Conservation (phyloP, 371 early-diverging fungal genomes). For the Lichtheimia ramosa region DNA sequence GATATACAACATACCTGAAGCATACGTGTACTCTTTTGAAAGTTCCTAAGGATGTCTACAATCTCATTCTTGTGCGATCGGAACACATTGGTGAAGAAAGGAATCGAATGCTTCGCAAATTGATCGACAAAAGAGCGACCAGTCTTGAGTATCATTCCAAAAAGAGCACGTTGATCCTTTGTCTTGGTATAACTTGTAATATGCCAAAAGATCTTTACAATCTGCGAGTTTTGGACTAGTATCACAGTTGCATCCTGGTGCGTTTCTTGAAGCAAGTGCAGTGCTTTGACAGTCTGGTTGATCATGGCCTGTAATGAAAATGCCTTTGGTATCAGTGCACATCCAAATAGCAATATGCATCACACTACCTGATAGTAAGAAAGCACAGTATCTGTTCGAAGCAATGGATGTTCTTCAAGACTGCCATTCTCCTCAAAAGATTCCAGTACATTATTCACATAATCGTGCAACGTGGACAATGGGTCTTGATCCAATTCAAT, state of each 20-base stretch:
- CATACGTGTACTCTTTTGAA: slow-evolving; percentile 63
- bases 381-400: slow-evolving; percentile 44
- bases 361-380: slow-evolving; percentile 49
- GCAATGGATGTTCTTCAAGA: slow-evolving; percentile 46
- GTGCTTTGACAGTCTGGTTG: slow-evolving; percentile 47
- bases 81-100: slow-evolving; percentile 65
- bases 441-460: slow-evolving; percentile 45
- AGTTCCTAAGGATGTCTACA: slow-evolving; percentile 45
- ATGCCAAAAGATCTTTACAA: slow-evolving; percentile 54
- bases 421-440: slow-evolving; percentile 38
- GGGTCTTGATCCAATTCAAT: slow-evolving; percentile 46
- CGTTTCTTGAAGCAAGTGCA: slow-evolving; percentile 34
- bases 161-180: slow-evolving; percentile 47
- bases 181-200: slow-evolving; percentile 58
- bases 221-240: slow-evolving; percentile 32
- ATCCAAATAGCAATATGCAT: no score
- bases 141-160: slow-evolving; percentile 55
- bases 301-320: slow-evolving; percentile 43
- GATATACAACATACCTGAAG: slow-evolving; percentile 42
- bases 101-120: slow-evolving; percentile 64
- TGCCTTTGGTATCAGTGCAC: not conserved
- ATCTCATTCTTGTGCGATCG: slow-evolving; percentile 53
- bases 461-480: slow-evolving; percentile 40
- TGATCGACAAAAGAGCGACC: slow-evolving; percentile 65
- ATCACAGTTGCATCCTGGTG: slow-evolving; percentile 36